A percentile compares a stretch with the other conserved stretches of the same genome.
These are phyloP conservation scores for Golubevia sp. DNA, from an alignment of 1,284 basidiomycete genomes.

Conservation along the genomic window DNA sequence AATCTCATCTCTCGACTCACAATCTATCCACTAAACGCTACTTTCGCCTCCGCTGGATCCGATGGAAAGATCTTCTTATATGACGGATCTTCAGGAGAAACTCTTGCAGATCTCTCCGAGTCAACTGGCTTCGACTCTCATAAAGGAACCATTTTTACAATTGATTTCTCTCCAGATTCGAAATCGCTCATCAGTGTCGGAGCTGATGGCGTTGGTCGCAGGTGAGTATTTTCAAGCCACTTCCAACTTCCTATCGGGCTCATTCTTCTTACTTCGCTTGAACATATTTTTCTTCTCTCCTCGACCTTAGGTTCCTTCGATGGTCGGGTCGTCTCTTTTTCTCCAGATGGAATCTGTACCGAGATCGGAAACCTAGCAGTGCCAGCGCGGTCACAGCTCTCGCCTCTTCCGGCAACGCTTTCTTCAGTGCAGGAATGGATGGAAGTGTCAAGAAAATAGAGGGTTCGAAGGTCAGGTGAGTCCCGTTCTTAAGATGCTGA, in stretches of 20 bases:
- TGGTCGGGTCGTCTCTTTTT: slow-evolving; percentile 26
- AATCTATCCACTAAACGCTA: no score
- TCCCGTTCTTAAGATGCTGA: background rate
- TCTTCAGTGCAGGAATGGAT: slow-evolving; percentile 31
- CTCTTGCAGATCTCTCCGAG: slow-evolving; percentile 14
- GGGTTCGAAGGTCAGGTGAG: slow-evolving; percentile 13
- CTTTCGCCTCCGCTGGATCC: slow-evolving; percentile 50
- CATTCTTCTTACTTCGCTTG: background rate
- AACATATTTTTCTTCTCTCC: background rate
- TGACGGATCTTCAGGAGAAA: slow-evolving; percentile 50
- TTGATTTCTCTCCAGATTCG: slow-evolving; percentile 37
- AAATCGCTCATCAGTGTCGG: slow-evolving; percentile 34
- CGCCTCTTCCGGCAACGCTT: slow-evolving; percentile 15
- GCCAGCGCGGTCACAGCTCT: slow-evolving; percentile 26
- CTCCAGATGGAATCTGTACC: slow-evolving; percentile 17
- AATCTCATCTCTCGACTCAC: no score
- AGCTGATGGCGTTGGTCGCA: slow-evolving; percentile 37
- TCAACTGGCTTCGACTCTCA: slow-evolving; percentile 19
- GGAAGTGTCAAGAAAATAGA: slow-evolving; percentile 28
- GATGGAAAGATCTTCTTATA: slow-evolving; percentile 52
- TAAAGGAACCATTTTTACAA: slow-evolving; percentile 46
- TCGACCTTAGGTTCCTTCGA: slow-evolving; percentile 21
- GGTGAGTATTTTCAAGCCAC: no score
- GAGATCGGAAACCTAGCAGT: slow-evolving; percentile 13
- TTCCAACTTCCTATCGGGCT: no score